phyloP scores from a whole-genome alignment of 306 rosid species.

The Comarum palustre region DNA sequence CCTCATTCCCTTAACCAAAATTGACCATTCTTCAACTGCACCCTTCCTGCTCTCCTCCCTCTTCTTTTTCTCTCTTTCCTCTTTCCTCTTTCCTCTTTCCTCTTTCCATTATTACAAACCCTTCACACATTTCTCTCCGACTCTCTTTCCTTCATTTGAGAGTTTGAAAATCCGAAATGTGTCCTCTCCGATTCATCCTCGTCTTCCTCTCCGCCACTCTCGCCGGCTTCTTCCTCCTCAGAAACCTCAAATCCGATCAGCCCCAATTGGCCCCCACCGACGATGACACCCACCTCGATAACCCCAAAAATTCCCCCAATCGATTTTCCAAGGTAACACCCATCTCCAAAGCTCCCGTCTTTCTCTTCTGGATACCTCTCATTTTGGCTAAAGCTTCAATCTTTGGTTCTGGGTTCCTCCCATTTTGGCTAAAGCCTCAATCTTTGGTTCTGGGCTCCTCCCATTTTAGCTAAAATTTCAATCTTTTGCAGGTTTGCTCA shows the following conservation, averaged over 20 bases:
- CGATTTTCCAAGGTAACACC: conserved; percentile 36
- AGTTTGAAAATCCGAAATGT: conserved; percentile 45
- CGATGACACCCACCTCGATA: conserved; percentile 5
- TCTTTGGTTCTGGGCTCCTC: not conserved
- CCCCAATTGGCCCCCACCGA: conserved; percentile 10
- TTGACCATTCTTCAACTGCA: conserved; percentile 30
- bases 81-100: not conserved
- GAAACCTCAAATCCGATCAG: conserved; percentile 61
- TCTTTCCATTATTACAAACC: not conserved
- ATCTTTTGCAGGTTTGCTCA: conserved; percentile 47
- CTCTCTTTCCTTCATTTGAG: not conserved
- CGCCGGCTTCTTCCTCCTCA: conserved; percentile 84
- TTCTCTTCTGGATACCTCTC: not conserved
- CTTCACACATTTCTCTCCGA: not conserved
- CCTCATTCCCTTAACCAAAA: conserved; percentile 11
- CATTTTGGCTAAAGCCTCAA: not conserved
- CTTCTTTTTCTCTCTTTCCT: not conserved
- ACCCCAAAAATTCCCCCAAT: conserved; percentile 39
- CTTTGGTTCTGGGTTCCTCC: not conserved
- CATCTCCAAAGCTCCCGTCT: not conserved
- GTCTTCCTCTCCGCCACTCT: conserved; percentile 92
- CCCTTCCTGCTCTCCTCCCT: conserved; percentile 1
- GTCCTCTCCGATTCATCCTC: conserved; percentile 77
- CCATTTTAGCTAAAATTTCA: not conserved
- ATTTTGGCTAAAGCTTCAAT: not conserved